Evolutionary conservation across 768 basidiomycete species (phyloP), one percentile per base, ranked within the genome.

Genomic region (Suillus weaverae): DNA sequence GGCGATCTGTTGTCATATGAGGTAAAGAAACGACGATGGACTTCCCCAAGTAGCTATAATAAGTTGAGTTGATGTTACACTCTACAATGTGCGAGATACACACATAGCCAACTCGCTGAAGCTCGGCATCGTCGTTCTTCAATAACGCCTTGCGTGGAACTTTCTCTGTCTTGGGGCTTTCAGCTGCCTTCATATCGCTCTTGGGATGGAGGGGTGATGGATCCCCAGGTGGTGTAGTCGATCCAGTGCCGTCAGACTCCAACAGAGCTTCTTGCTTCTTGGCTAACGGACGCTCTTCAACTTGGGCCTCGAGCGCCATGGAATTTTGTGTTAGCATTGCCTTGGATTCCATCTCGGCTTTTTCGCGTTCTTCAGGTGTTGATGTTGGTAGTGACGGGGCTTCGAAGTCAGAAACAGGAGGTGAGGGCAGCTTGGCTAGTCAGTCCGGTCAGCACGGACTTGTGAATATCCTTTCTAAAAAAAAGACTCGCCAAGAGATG

Each of bases 81-180:
- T 38, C 46, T 39, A 33, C 16, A n/a, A 44, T 18, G 48, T 46
- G 53, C 20, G 43, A 53, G 22, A 44, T 41, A 68, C 85, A 62
- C 70, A 95, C 95, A 78, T 83, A 84, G 64, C 85, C 83, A n/a
- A 99, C 81, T 50, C 97, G 81, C 11, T 81, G 79, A 51, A 99
- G 81, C 79, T 99, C 97, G 32, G 75, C 72, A 73, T 99, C 97
- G 66, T 96, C 87, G 65, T 95, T 92, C 78, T 90, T 95, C 59
- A 99, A 77, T 38, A 98, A 75, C 0, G 94, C 92, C 73, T 90
- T 93, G 64, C 84, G 84, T 20, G 79, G 79, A 32, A 72, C 72
- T 68, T 85, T 85, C 63, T 86, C 84, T 4, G 75, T 74, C 57
- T 79, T 68, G 33, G 64, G 46, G 3, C 66, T 79, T 67, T 68